Conservation (phyloP, 306 rosid species). For the Bauhinia variegata region DNA sequence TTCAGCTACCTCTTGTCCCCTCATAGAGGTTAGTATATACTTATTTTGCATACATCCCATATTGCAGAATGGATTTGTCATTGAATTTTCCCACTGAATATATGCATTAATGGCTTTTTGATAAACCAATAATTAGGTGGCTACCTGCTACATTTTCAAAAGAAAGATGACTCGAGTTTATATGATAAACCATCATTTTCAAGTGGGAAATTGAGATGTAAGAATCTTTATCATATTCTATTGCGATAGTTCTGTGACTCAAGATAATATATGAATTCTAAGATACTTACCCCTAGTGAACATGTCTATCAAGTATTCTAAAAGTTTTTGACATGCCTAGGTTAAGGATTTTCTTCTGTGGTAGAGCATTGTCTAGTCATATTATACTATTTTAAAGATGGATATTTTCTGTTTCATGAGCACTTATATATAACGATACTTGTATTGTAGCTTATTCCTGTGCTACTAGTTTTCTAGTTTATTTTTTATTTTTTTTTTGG, state of each 20-base stretch:
- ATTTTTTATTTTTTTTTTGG: conserved; percentile 30
- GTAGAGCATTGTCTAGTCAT: conserved; percentile 33
- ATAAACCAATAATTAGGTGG: no score
- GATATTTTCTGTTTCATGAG: background rate
- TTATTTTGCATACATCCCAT: conserved; percentile 22
- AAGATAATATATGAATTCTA: background rate
- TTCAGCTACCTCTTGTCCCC: conserved; percentile 95
- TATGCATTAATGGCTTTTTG: no score
- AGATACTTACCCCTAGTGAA: background rate
- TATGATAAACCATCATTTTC: no score
- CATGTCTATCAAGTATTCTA: conserved; percentile 7
- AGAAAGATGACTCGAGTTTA: no score
- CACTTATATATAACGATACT: conserved; percentile 28
- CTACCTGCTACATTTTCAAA: no score
- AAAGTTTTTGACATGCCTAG: conserved; percentile 1
- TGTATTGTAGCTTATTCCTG: conserved; percentile 14
- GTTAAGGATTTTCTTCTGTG: background rate
- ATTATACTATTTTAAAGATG: background rate
- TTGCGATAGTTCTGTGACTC: conserved; percentile 10
- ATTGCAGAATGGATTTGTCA: background rate
- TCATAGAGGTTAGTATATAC: conserved; percentile 71
- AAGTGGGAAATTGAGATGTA: no score
- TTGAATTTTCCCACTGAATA: background rate
- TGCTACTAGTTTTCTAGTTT: conserved; percentile 20
- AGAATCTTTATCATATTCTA: background rate